These are phyloP conservation scores for Dacryopinax primogenitus DNA, from an alignment of 768 basidiomycete species.

Conservation along the genomic window DNA sequence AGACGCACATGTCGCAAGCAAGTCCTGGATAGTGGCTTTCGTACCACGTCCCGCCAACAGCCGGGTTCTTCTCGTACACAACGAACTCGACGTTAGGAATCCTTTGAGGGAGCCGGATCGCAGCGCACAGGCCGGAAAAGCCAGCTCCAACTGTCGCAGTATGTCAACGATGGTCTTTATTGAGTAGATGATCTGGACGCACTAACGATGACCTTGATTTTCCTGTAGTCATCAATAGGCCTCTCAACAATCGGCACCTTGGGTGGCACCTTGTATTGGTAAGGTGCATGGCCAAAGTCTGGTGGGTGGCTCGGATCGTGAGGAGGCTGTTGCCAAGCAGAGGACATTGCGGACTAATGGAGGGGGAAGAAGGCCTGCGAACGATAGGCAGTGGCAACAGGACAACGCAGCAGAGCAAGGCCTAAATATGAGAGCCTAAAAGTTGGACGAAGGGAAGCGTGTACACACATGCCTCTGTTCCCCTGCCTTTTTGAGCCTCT, in stretches of 20 bases:
- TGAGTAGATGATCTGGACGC: not conserved
- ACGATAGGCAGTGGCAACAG: not conserved
- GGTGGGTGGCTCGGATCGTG: constrained; percentile 1
- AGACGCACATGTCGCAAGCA: constrained; percentile 13
- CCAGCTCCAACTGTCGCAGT: constrained; percentile 37
- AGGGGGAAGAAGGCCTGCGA: not conserved
- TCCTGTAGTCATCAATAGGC: constrained; percentile 40
- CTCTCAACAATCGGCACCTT: not conserved
- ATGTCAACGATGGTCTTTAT: not conserved
- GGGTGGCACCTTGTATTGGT: not conserved
- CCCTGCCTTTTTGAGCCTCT: not conserved
- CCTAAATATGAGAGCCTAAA: not conserved
- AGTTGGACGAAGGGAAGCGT: not conserved
- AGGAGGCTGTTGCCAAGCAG: not conserved
- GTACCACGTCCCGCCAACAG: constrained; percentile 51
- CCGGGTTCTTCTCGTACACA: constrained; percentile 48
- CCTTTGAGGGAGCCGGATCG: constrained; percentile 44
- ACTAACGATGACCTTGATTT: constrained; percentile 40
- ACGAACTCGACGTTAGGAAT: constrained; percentile 42
- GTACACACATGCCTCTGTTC: not conserved
- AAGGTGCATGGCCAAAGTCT: not conserved
- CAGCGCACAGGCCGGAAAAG: constrained; percentile 47
- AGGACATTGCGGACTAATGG: not conserved
- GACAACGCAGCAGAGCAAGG: not conserved
- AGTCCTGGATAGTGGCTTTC: constrained; percentile 2